Conservation (phyloP, 495 filamentous ascomycete genomes). For the Sordaria brevicollis region DNA sequence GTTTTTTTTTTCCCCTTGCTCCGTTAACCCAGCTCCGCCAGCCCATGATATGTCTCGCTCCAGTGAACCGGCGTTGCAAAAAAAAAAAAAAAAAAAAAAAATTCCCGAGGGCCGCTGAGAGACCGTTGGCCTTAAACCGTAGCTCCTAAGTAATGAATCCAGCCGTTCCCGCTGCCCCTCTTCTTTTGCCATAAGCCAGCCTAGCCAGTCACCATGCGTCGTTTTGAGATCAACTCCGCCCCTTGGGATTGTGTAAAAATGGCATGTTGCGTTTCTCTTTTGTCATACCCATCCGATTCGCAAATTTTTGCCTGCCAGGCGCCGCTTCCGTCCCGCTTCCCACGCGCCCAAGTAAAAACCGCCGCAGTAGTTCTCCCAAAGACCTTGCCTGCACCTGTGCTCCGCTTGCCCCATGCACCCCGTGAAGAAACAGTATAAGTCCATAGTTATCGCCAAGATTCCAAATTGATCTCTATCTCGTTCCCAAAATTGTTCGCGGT, state of each 20-base stretch:
- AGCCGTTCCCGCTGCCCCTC: background rate
- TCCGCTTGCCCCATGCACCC: background rate
- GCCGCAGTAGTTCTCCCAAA: conserved; percentile 19
- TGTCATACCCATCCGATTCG: conserved; percentile 34
- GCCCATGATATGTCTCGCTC: background rate
- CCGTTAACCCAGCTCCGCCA: background rate
- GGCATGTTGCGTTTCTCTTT: conserved; percentile 23
- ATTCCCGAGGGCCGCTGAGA: background rate
- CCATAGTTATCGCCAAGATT: conserved; percentile 28
- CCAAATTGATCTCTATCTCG: conserved; percentile 23
- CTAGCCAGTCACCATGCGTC: conserved; percentile 26
- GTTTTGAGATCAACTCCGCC: conserved; percentile 28
- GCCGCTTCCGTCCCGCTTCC: conserved; percentile 10
- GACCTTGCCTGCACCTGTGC: conserved; percentile 16
- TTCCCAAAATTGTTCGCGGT: conserved; percentile 16
- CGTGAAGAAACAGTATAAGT: conserved; percentile 26
- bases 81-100: too few species aligned
- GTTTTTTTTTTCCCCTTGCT: background rate
- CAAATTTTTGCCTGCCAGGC: conserved; percentile 20
- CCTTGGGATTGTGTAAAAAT: conserved; percentile 21
- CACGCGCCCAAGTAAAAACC: conserved; percentile 8
- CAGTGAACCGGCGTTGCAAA: background rate
- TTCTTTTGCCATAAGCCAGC: conserved; percentile 7
- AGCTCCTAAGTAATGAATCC: background rate
- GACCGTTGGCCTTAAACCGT: background rate